These are phyloP conservation scores for Dichomitus squalens DNA, from an alignment of 1,284 basidiomycete species.

Conservation along the genomic window DNA sequence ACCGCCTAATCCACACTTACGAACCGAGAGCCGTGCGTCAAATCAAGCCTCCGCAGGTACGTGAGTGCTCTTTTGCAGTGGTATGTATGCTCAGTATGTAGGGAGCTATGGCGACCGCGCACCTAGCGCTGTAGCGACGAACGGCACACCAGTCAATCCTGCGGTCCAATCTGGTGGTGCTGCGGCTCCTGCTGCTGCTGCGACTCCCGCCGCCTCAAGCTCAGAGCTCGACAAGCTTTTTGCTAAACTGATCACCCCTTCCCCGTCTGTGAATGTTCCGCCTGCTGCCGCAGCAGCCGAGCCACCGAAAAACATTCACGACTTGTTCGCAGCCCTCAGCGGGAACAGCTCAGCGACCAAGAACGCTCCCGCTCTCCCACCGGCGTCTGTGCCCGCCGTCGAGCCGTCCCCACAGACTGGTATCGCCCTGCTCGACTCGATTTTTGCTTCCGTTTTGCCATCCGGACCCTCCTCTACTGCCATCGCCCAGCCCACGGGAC, in stretches of 20 bases:
- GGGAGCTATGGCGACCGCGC: not conserved
- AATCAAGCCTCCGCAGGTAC: slow-evolving; percentile 13
- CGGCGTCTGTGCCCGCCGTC: slow-evolving; percentile 7
- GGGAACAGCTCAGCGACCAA: not conserved
- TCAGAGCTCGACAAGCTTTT: slow-evolving; percentile 68
- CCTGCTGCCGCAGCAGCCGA: slow-evolving; percentile 9
- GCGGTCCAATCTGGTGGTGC: slow-evolving; percentile 2
- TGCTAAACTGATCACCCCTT: slow-evolving; percentile 46
- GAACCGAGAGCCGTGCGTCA: slow-evolving; percentile 29
- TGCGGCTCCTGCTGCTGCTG: slow-evolving; percentile 11
- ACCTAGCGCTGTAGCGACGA: not conserved
- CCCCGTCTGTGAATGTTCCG: slow-evolving; percentile 14
- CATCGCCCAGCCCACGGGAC: not conserved
- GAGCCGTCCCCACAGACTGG: slow-evolving; percentile 35
- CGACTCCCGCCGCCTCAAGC: slow-evolving; percentile 2
- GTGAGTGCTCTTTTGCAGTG: not conserved
- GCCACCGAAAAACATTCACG: slow-evolving; percentile 27
- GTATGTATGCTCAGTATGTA: not conserved
- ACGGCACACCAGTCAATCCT: not conserved
- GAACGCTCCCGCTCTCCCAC: slow-evolving; percentile 4
- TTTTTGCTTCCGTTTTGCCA: slow-evolving; percentile 52
- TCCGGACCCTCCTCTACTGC: slow-evolving; percentile 29
- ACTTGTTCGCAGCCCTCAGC: slow-evolving; percentile 27
- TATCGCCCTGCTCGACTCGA: slow-evolving; percentile 49
- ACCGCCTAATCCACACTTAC: slow-evolving; percentile 47